Percentiles rank a stretch among this genome's conserved stretches.
Evolutionary conservation across 2,329 filamentous ascomycete species (phyloP).

Genomic region (Penicillium polonicum): DNA sequence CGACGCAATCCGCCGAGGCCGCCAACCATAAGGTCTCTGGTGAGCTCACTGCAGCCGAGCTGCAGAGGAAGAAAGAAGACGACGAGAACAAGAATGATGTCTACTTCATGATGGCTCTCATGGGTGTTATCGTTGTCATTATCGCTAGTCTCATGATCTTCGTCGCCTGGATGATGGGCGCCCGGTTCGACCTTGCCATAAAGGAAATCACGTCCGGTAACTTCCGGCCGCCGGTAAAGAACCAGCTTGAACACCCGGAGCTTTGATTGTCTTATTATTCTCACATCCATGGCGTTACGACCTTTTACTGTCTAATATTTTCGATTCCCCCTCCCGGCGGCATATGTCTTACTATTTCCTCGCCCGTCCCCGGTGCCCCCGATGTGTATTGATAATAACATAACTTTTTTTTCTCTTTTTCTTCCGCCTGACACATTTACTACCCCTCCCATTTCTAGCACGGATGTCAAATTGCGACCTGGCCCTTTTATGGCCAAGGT

Average conservation of each 20-base stretch:
- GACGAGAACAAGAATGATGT: conserved; percentile 55
- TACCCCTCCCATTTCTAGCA: conserved; percentile 57
- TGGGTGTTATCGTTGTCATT: conserved; percentile 69
- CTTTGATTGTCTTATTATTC: conserved; percentile 34
- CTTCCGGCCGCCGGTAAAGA: conserved; percentile 40
- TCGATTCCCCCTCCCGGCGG: conserved; percentile 29
- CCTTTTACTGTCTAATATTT: conserved; percentile 25
- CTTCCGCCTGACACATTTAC: background rate
- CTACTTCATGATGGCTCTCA: conserved; percentile 65
- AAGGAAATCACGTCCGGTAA: conserved; percentile 54
- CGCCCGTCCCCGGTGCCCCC: conserved; percentile 22
- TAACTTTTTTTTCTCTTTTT: conserved; percentile 16
- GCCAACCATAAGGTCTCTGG: conserved; percentile 48
- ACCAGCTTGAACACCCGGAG: conserved; percentile 35
- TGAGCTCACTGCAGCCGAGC: conserved; percentile 59
- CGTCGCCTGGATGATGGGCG: conserved; percentile 75
- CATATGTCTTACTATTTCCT: conserved; percentile 29
- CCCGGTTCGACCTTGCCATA: conserved; percentile 72
- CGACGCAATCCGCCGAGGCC: conserved; percentile 70
- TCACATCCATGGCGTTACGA: conserved; percentile 33
- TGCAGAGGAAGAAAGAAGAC: conserved; percentile 50
- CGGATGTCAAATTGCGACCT: conserved; percentile 99
- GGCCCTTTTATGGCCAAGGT: conserved; percentile 76
- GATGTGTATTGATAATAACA: conserved; percentile 37
- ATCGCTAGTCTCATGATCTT: conserved; percentile 77